Percentiles rank a stretch among this genome's conserved stretches.
Evolutionary conservation across 768 basidiomycete genomes (phyloP).

Genomic region (Podaxis sp.): DNA sequence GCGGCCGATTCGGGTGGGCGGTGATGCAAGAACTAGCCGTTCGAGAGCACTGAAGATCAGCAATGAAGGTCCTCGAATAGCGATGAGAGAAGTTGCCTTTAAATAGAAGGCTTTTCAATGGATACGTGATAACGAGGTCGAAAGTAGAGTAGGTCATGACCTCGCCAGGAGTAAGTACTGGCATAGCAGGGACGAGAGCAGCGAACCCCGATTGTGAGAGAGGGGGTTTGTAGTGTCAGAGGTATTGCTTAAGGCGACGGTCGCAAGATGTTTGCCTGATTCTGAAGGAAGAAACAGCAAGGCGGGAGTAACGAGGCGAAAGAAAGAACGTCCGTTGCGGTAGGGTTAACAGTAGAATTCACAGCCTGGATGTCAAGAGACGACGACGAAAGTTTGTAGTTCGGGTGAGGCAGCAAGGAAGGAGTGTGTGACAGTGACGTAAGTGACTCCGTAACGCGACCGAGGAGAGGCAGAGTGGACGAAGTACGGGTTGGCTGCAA

Average conservation of each 20-base stretch:
- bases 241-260: too few species aligned
- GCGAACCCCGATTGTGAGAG: too few species aligned
- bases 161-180: too few species aligned
- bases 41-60: background rate
- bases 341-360: background rate
- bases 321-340: background rate
- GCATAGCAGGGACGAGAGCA: too few species aligned
- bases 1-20: background rate
- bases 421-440: constrained; percentile 7
- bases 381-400: background rate
- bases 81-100: background rate
- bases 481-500: background rate
- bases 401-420: background rate
- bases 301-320: background rate
- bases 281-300: background rate
- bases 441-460: constrained; percentile 2
- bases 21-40: background rate
- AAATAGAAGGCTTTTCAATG: background rate
- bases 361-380: background rate
- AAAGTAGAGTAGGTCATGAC: background rate
- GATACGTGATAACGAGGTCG: background rate
- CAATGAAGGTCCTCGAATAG: background rate
- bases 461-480: background rate
- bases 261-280: too few species aligned
- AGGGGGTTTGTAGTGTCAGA: too few species aligned